Percentiles rank a stretch among this genome's conserved stretches.
phyloP scores from a whole-genome alignment of 2,329 filamentous ascomycete genomes.

The Penicillium expansum region DNA sequence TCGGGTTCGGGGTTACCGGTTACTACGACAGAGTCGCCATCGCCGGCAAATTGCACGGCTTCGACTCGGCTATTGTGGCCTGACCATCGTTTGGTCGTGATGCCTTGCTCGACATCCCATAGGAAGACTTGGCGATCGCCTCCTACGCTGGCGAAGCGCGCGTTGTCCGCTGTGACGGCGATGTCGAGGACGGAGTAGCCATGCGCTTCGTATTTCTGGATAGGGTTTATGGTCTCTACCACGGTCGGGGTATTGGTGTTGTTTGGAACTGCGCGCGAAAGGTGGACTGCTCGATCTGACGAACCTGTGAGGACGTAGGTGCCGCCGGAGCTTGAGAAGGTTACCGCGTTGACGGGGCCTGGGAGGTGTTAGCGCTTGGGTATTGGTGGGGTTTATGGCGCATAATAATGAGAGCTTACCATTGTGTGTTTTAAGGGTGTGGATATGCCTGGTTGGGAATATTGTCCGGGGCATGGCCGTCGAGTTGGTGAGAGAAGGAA shows the following conservation, averaged over 20 bases:
- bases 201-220: conserved; percentile 86
- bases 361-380: conserved; percentile 4
- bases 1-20: conserved; percentile 45
- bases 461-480: conserved; percentile 24
- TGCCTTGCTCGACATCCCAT: conserved; percentile 85
- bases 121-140: conserved; percentile 89
- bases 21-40: conserved; percentile 69
- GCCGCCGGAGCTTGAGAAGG: conserved; percentile 69
- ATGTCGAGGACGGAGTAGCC: conserved; percentile 89
- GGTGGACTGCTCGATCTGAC: conserved; percentile 77
- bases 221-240: conserved; percentile 52
- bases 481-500: not conserved
- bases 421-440: conserved; percentile 47
- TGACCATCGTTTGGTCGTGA: conserved; percentile 70
- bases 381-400: not conserved
- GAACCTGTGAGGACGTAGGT: conserved; percentile 82
- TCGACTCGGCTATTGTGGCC: conserved; percentile 75
- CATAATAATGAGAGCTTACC: conserved; percentile 26
- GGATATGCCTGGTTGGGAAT: conserved; percentile 42
- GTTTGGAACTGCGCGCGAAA: conserved; percentile 65
- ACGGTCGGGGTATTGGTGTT: conserved; percentile 36
- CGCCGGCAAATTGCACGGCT: conserved; percentile 73
- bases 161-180: conserved; percentile 69
- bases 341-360: conserved; percentile 70
- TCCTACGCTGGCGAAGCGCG: conserved; percentile 79